A percentile compares a stretch with the other conserved stretches of the same genome.
Conservation (phyloP, 805 yeast genomes). For the Cyberlindnera americana region DNA sequence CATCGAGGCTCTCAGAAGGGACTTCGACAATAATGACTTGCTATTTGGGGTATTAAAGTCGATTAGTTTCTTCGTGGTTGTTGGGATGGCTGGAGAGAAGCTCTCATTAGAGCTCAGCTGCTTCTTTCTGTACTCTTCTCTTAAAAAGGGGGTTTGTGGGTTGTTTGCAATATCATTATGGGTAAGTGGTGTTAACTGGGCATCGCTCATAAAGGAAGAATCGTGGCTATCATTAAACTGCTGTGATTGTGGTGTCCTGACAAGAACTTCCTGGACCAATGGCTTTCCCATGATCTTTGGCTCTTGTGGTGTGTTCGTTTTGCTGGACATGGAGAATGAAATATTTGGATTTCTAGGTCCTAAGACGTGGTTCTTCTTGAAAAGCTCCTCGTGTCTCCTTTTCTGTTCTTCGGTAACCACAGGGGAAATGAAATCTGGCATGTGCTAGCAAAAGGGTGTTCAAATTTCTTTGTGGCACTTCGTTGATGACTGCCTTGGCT, state of each 20-base stretch:
- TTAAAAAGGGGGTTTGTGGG: conserved; percentile 25
- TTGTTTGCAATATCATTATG: conserved; percentile 20
- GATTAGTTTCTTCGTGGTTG: conserved; percentile 14
- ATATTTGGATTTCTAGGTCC: conserved; percentile 14
- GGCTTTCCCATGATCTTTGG: neutral
- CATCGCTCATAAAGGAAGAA: conserved; percentile 4
- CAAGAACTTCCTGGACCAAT: neutral
- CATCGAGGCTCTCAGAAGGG: conserved; percentile 8
- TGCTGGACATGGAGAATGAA: conserved; percentile 3
- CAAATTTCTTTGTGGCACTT: neutral
- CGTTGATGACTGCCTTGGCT: neutral
- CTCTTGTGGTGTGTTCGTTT: neutral
- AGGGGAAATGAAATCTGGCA: conserved; percentile 4
- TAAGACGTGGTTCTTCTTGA: conserved; percentile 20
- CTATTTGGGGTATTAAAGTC: conserved; percentile 6
- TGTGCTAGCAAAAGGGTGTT: neutral
- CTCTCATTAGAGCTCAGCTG: neutral
- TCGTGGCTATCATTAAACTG: conserved; percentile 3
- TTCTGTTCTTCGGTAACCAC: conserved; percentile 15
- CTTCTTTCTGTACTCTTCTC: conserved; percentile 16
- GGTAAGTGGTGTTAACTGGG: conserved; percentile 18
- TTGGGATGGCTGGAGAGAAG: conserved; percentile 16
- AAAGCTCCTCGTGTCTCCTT: conserved; percentile 18
- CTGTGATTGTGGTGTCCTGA: conserved; percentile 2
- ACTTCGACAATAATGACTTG: conserved; percentile 1